Evolutionary conservation across 2,329 filamentous ascomycete genomes (phyloP).

Genomic region (Pleurostoma richardsiae): DNA sequence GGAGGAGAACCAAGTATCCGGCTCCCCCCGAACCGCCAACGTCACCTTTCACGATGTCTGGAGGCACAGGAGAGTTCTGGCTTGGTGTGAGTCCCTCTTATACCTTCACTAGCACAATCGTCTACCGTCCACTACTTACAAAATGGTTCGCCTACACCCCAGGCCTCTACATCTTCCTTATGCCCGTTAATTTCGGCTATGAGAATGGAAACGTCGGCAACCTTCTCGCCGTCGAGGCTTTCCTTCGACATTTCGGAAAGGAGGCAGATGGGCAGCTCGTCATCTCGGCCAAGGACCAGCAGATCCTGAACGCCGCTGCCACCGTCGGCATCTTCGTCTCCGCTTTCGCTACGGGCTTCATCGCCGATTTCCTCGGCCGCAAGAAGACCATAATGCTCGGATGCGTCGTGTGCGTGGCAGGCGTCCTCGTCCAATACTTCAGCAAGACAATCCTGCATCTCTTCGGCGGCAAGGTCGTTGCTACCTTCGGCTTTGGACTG

Average conservation of each 20-base stretch:
- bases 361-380: constrained; percentile 18
- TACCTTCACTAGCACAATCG: not conserved
- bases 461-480: constrained; percentile 21
- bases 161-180: constrained; percentile 20
- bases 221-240: constrained; percentile 20
- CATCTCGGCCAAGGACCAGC: constrained; percentile 19
- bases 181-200: constrained; percentile 24
- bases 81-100: not conserved
- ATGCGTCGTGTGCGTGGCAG: constrained; percentile 15
- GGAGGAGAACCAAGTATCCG: not conserved
- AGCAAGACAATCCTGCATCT: constrained; percentile 14
- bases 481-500: constrained; percentile 21
- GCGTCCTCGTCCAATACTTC: constrained; percentile 19
- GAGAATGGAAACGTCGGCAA: constrained; percentile 21
- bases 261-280: constrained; percentile 9
- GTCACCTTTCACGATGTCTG: not conserved
- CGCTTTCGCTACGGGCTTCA: constrained; percentile 19
- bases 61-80: not conserved
- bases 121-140: not conserved
- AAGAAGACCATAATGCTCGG: constrained; percentile 17
- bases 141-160: not conserved
- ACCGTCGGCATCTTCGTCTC: constrained; percentile 22
- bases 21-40: not conserved
- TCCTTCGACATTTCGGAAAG: constrained; percentile 18
- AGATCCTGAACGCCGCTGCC: constrained; percentile 21